Percentiles rank a stretch among this genome's conserved stretches.
These are phyloP conservation scores for Sclerotinia borealis DNA, from an alignment of 2,329 filamentous ascomycete genomes.

Conservation along the genomic window DNA sequence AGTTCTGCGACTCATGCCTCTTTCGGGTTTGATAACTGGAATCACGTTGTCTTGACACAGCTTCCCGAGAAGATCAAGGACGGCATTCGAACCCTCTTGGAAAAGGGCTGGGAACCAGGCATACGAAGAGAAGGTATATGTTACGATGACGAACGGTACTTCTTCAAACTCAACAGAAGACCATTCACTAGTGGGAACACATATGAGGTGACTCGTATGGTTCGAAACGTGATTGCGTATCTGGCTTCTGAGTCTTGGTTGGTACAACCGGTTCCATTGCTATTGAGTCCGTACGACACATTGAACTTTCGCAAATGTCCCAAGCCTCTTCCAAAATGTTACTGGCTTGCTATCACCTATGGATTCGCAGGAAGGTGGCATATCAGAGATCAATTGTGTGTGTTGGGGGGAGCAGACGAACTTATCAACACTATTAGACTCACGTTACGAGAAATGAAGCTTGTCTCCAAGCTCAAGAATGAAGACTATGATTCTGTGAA, in stretches of 20 bases:
- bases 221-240: constrained; percentile 6
- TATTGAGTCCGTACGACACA: neutral
- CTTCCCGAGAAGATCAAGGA: neutral
- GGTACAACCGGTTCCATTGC: neutral
- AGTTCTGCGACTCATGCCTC: neutral
- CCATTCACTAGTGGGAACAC: neutral
- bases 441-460: constrained; percentile 5
- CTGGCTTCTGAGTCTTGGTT: constrained; percentile 1
- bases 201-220: neutral
- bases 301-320: neutral
- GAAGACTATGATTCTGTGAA: neutral
- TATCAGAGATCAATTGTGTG: neutral
- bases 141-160: neutral
- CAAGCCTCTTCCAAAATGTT: constrained; percentile 1
- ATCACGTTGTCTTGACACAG: neutral
- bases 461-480: neutral
- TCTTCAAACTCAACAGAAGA: neutral
- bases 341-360: constrained; percentile 1
- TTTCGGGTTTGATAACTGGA: neutral
- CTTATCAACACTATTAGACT: constrained; percentile 7
- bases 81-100: neutral
- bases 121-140: neutral
- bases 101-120: neutral
- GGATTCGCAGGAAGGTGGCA: neutral
- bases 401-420: constrained; percentile 4